Percentiles rank a stretch among this genome's conserved stretches.
Conservation (phyloP, 768 basidiomycete species). For the Gautieria morchelliformis region DNA sequence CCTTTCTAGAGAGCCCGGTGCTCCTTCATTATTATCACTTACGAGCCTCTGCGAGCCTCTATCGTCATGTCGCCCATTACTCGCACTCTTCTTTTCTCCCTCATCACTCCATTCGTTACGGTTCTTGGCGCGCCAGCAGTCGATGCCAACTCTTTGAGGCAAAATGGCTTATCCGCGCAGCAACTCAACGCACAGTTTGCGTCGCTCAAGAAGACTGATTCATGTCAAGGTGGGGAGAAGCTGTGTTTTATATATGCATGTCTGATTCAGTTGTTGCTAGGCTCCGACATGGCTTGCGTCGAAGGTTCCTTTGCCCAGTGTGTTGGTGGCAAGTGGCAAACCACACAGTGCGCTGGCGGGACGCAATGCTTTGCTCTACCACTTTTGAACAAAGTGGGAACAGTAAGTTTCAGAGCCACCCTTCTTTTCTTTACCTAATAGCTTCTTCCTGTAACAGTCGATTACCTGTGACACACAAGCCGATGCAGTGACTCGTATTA, state of each 20-base stretch:
- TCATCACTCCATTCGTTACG: conserved; percentile 22
- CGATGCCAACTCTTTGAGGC: conserved; percentile 32
- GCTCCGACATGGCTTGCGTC: conserved; percentile 36
- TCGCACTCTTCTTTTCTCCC: conserved; percentile 18
- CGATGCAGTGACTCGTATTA: conserved; percentile 37
- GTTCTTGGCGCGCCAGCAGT: conserved; percentile 23
- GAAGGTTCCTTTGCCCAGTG: conserved; percentile 41
- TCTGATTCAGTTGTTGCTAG: conserved; percentile 10
- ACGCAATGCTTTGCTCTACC: conserved; percentile 31
- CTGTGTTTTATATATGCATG: neutral
- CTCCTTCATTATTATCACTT: neutral
- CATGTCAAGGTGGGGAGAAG: conserved; percentile 33
- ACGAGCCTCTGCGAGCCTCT: neutral
- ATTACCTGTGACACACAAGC: conserved; percentile 2
- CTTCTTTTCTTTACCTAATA: neutral
- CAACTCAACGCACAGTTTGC: conserved; percentile 38
- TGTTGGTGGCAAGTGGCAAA: conserved; percentile 35
- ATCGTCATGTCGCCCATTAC: conserved; percentile 12
- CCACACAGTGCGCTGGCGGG: conserved; percentile 28
- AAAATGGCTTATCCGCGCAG: conserved; percentile 44
- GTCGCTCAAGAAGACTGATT: conserved; percentile 28
- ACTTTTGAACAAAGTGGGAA: conserved; percentile 31
- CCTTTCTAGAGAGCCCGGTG: conserved; percentile 1
- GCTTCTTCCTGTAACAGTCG: neutral
- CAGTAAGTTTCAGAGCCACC: conserved; percentile 12